Conservation (phyloP, 2,329 filamentous ascomycete species). For the Alternaria arbusti region DNA sequence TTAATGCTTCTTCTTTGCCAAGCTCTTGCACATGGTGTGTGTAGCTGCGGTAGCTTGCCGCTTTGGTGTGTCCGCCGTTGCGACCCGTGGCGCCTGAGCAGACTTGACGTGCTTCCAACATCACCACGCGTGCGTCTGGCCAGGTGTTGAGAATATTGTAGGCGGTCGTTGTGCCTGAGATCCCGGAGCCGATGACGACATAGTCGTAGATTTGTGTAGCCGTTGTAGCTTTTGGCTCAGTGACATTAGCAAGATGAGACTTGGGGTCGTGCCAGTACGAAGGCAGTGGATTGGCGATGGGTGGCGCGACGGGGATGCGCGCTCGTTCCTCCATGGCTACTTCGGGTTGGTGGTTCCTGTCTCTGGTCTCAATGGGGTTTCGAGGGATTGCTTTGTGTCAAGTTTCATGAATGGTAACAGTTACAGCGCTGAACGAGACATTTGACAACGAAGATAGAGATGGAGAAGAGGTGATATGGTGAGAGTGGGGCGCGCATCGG, state of each 20-base stretch:
- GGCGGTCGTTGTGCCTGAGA: constrained; percentile 49
- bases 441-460: too few species aligned
- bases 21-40: constrained; percentile 52
- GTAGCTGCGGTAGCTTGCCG: constrained; percentile 60
- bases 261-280: constrained; percentile 53
- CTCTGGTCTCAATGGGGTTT: background rate
- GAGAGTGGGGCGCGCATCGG: constrained; percentile 4
- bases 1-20: constrained; percentile 58
- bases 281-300: constrained; percentile 41
- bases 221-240: constrained; percentile 32
- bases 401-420: too few species aligned
- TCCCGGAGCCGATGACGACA: constrained; percentile 50
- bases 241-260: constrained; percentile 43
- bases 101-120: constrained; percentile 50
- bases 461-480: background rate
- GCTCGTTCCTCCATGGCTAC: constrained; percentile 37
- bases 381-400: rapidly evolving
- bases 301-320: constrained; percentile 39
- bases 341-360: background rate
- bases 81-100: constrained; percentile 52
- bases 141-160: constrained; percentile 38
- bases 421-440: background rate
- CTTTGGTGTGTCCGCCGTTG: constrained; percentile 59
- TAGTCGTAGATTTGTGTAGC: constrained; percentile 40
- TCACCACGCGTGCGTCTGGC: constrained; percentile 34